Evolutionary conservation across 768 basidiomycete species (phyloP), one percentile per base, ranked within the genome.

Genomic region (Gymnopilus dilepis): DNA sequence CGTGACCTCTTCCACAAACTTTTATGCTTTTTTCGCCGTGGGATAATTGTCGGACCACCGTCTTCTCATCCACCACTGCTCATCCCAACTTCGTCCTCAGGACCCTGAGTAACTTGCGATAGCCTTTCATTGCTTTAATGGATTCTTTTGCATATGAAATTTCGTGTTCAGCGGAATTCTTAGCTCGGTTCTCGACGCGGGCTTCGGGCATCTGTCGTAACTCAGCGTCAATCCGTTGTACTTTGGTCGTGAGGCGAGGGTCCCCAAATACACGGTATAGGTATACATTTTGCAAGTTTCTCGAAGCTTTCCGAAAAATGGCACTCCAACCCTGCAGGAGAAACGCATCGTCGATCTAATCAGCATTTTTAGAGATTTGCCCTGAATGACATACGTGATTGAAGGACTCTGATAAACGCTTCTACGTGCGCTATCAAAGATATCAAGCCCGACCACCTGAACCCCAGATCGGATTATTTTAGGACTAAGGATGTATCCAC

Each of bases 401-500:
- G 9, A 47, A 47, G 43, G 9, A 15, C 26, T 47, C 45, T 47
- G 45, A 52, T 52, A 33, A 52, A 15, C 33, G 22, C 33, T 45
- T 50, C 30, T 30, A 45, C 8, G 4, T 34, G 28, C 51, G 51
- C 17, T 52, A 52, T 52, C 51, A 55, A n/a, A 60, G 17, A 54
- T 38, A 48, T 50, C 48, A 37, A 37, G 34, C 9, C 34, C n/a
- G 34, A 58, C 33, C 47, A 42, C n/a, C 40, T 41, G 40, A 55
- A 24, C 17, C 52, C 30, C 34, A 40, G 51, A 58, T 59, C 30
- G 37, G 38, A 31, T 41, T 65, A 58, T 61, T 65, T 59, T 61
- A 51, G 47, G 52, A 65, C 61, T 59, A 59, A 51, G 47, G 52
- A 65, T 31, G 48, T 37, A 58, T 52, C 56, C 56, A 57, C 50